These are phyloP conservation scores for Vigna hirtella DNA, from an alignment of 306 rosid genomes.

Conservation along the genomic window DNA sequence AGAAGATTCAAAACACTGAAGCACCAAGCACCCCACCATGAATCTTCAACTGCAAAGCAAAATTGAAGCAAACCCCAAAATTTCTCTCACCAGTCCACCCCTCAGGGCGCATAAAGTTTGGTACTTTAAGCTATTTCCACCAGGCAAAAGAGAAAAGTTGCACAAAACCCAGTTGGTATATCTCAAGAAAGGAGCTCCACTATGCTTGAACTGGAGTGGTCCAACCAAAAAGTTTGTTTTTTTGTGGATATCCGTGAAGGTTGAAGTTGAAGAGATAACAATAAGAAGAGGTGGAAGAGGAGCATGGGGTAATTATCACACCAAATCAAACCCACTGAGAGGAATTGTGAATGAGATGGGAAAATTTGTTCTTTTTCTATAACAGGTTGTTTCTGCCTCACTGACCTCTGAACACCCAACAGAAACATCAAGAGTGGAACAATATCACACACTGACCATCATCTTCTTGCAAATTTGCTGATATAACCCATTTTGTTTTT, in stretches of 20 bases:
- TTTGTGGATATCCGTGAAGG: slow-evolving; percentile 49
- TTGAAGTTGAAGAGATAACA: slow-evolving; percentile 41
- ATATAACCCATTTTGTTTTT: slow-evolving; percentile 51
- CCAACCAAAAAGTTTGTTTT: slow-evolving; percentile 45
- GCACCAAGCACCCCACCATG: slow-evolving; percentile 44
- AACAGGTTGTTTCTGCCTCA: slow-evolving; percentile 57
- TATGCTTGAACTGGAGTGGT: slow-evolving; percentile 46
- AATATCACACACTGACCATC: slow-evolving; percentile 47
- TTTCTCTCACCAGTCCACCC: slow-evolving; percentile 39
- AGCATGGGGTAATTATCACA: slow-evolving; percentile 61
- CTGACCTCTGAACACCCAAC: slow-evolving; percentile 58
- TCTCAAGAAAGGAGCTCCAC: slow-evolving; percentile 36
- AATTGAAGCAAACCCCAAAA: slow-evolving; percentile 45
- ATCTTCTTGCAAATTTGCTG: slow-evolving; percentile 38
- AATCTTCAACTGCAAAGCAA: slow-evolving; percentile 39
- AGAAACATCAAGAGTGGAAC: slow-evolving; percentile 59
- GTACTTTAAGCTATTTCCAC: slow-evolving; percentile 46
- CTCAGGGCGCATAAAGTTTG: slow-evolving; percentile 48
- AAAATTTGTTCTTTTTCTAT: slow-evolving; percentile 56
- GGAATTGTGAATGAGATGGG: slow-evolving; percentile 57
- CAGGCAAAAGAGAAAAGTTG: slow-evolving; percentile 42
- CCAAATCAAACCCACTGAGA: slow-evolving; percentile 54
- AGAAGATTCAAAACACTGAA: slow-evolving; percentile 55
- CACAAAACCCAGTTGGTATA: slow-evolving; percentile 50
- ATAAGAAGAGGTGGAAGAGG: slow-evolving; percentile 40